A percentile compares a stretch with the other conserved stretches of the same genome.
Conservation (phyloP, 495 filamentous ascomycete species). For the Penicillium paxilli region DNA sequence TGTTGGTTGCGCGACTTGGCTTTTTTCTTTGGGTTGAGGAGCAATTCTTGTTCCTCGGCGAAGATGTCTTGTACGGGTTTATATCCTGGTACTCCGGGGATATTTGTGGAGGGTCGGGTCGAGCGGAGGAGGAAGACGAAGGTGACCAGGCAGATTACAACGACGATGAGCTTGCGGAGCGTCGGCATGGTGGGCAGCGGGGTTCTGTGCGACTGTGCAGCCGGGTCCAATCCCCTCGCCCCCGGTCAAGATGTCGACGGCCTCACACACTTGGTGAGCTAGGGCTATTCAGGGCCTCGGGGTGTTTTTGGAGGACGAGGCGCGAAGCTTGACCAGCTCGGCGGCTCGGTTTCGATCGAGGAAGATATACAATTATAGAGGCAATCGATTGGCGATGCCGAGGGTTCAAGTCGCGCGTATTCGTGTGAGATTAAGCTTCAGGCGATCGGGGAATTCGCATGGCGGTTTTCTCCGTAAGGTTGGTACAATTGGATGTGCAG, state of each 20-base stretch:
- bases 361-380: neutral
- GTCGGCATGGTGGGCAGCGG: constrained; percentile 55
- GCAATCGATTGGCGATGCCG: neutral
- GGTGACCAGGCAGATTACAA: constrained; percentile 65
- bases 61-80: constrained; percentile 22
- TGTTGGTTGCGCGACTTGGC: constrained; percentile 26
- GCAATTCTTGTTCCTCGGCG: constrained; percentile 18
- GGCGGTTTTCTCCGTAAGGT: constrained; percentile 4
- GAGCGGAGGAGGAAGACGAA: constrained; percentile 71
- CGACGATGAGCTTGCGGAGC: constrained; percentile 70
- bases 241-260: constrained; percentile 5
- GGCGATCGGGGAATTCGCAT: constrained; percentile 16
- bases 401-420: neutral
- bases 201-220: neutral
- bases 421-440: constrained; percentile 9
- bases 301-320: neutral
- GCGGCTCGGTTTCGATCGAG: neutral
- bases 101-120: constrained; percentile 43
- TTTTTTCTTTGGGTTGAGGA: constrained; percentile 13
- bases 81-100: constrained; percentile 28
- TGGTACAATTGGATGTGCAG: constrained; percentile 2
- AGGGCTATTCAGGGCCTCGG: neutral
- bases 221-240: neutral
- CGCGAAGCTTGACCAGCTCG: constrained; percentile 1
- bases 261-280: constrained; percentile 11